Evolutionary conservation across 192 early-diverging fungal genomes (phyloP), one percentile per base, ranked within the genome.

Genomic region (Spizellomyces sp.): DNA sequence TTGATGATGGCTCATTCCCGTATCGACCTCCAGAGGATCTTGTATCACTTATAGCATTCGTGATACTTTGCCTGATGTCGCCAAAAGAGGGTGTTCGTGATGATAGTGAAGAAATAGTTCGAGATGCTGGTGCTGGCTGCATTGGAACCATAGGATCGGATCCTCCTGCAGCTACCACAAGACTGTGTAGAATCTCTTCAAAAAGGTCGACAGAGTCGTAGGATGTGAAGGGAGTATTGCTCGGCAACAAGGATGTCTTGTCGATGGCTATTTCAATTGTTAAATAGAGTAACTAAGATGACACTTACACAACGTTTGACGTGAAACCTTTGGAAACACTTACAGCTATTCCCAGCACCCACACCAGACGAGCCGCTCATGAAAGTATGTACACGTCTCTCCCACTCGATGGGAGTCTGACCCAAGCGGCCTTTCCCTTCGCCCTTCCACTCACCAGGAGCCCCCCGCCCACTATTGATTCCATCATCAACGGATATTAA

Each of bases 201-300:
- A 84, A 55, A 12, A 84, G 69, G 22, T 84, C 82, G 46, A 83
- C 64, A 2, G 78, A 77, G 48, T 84, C 82, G 21, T 63, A 58
- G 9, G 75, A 59, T 0, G 85, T 88, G 9, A 87, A 83, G 55
- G 84, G 87, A 6, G 73, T 75, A 36, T 83, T 77, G 57, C 82
- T 88, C 8, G 88, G 84, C 50, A 80, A 86, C 21, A 92, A 74
- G 17, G 81, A 75, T 8, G 74, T 78, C 21, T 77, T 71, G 41
- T 91, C 82, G 45, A 77, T 46, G 9, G 12, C 12, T 54, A 4
- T 12, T 54, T 54, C 50, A 54, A 2, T 54, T 19, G 4, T n/a
- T 54, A 54, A 54, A 54, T 54, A 4, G 12, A n/a, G 50, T 19
- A 54, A n/a, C 0, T 3, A 36, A n/a, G 50, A n/a, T 54, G 12